A percentile compares a stretch with the other conserved stretches of the same genome.
Evolutionary conservation across 2,329 filamentous ascomycete genomes (phyloP).

Genomic region (Tolypocladium sp.): DNA sequence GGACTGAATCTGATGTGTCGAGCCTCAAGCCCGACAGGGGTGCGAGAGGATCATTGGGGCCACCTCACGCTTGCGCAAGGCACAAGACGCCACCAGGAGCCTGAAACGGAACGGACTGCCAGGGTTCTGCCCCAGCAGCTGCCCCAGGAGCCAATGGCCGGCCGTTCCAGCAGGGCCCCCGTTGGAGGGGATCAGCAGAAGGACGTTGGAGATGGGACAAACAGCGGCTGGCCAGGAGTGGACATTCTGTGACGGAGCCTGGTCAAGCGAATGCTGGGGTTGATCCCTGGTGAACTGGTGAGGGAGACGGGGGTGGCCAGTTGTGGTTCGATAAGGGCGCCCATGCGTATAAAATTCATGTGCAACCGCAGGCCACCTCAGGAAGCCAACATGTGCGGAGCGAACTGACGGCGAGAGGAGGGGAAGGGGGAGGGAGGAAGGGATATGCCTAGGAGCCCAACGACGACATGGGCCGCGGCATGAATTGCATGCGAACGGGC

Average conservation of each 20-base stretch:
- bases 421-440: too few relatives aligned
- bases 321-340: not conserved
- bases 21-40: not conserved
- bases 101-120: not conserved
- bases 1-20: not conserved
- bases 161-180: not conserved
- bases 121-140: not conserved
- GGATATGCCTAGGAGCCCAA: not conserved
- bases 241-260: too few relatives aligned
- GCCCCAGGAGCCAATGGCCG: not conserved
- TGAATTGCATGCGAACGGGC: not conserved
- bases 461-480: not conserved
- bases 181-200: not conserved
- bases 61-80: slow-evolving; percentile 1
- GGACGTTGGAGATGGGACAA: not conserved
- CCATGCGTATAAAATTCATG: not conserved
- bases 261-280: too few relatives aligned
- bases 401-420: not conserved
- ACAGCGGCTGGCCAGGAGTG: not conserved
- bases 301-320: not conserved
- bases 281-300: too few relatives aligned
- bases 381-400: not conserved
- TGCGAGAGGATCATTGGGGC: not conserved
- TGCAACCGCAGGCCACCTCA: not conserved
- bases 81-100: not conserved